phyloP scores from a whole-genome alignment of 1,284 basidiomycete genomes.

The Ustilago hordei region DNA sequence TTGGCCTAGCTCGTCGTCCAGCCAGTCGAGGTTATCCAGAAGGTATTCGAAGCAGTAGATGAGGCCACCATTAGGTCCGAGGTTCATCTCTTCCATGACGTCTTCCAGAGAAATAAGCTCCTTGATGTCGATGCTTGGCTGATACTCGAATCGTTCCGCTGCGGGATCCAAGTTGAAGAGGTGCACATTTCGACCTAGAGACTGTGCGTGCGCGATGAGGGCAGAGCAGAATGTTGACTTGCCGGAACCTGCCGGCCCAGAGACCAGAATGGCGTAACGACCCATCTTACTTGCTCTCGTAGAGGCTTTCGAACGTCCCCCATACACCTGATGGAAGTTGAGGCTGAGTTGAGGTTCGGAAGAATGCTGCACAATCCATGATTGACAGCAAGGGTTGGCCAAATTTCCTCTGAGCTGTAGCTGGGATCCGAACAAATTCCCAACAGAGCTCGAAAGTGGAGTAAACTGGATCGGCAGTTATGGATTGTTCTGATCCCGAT shows the following conservation, averaged over 20 bases:
- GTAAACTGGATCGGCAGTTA: neutral
- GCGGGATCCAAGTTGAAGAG: slow-evolving; percentile 98
- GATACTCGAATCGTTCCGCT: slow-evolving; percentile 91
- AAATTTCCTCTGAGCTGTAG: neutral
- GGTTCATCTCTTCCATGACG: slow-evolving; percentile 93
- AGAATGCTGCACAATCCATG: slow-evolving; percentile 1
- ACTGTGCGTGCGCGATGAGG: slow-evolving; percentile 88
- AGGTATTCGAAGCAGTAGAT: slow-evolving; percentile 99
- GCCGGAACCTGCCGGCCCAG: slow-evolving; percentile 94
- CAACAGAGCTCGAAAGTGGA: slow-evolving; percentile 7
- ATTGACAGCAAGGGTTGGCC: neutral
- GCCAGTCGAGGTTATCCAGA: slow-evolving; percentile 96
- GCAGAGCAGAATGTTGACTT: slow-evolving; percentile 95
- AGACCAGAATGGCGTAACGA: slow-evolving; percentile 60
- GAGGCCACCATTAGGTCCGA: slow-evolving; percentile 96
- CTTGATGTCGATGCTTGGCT: slow-evolving; percentile 92
- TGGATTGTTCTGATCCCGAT: neutral
- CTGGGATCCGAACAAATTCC: slow-evolving; percentile 16
- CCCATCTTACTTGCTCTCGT: slow-evolving; percentile 36
- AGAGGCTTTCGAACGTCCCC: neutral
- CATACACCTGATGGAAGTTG: neutral
- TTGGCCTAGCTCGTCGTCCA: slow-evolving; percentile 91
- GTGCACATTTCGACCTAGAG: slow-evolving; percentile 85
- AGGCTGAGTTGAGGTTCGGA: neutral
- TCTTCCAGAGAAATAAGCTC: slow-evolving; percentile 93